These are phyloP conservation scores for Talaromyces funiculosus DNA, from an alignment of 2,329 filamentous ascomycete genomes.

Conservation along the genomic window DNA sequence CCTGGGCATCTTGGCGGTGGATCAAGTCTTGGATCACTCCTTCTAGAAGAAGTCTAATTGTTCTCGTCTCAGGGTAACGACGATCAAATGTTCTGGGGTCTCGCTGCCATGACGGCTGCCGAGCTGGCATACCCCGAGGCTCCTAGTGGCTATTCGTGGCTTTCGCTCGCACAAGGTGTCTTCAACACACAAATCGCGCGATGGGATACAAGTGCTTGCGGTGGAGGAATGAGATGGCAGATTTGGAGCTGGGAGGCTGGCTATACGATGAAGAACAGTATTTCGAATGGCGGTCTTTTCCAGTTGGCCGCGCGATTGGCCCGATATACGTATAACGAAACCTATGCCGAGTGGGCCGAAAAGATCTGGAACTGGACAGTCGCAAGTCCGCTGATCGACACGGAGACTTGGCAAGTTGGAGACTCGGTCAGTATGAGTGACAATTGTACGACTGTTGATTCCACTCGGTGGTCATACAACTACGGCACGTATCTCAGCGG, in stretches of 20 bases:
- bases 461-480: slow-evolving; percentile 61
- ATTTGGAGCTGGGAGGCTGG: slow-evolving; percentile 72
- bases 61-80: slow-evolving; percentile 46
- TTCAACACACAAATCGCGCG: slow-evolving; percentile 66
- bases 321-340: slow-evolving; percentile 57
- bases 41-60: not conserved
- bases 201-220: slow-evolving; percentile 64
- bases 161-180: slow-evolving; percentile 60
- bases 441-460: slow-evolving; percentile 58
- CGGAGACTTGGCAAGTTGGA: slow-evolving; percentile 14
- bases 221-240: slow-evolving; percentile 74
- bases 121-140: slow-evolving; percentile 39
- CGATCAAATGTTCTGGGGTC: slow-evolving; percentile 55
- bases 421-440: slow-evolving; percentile 40
- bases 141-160: slow-evolving; percentile 24
- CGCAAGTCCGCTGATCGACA: slow-evolving; percentile 18
- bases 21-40: not conserved
- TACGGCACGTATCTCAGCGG: slow-evolving; percentile 56
- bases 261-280: slow-evolving; percentile 75
- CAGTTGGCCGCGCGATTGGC: slow-evolving; percentile 74
- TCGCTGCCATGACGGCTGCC: slow-evolving; percentile 52
- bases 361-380: slow-evolving; percentile 59
- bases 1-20: not conserved
- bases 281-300: slow-evolving; percentile 76
- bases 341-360: slow-evolving; percentile 58